These are phyloP conservation scores for Ceratocystiopsis brevicomis DNA, from an alignment of 2,329 filamentous ascomycete species.

Conservation along the genomic window DNA sequence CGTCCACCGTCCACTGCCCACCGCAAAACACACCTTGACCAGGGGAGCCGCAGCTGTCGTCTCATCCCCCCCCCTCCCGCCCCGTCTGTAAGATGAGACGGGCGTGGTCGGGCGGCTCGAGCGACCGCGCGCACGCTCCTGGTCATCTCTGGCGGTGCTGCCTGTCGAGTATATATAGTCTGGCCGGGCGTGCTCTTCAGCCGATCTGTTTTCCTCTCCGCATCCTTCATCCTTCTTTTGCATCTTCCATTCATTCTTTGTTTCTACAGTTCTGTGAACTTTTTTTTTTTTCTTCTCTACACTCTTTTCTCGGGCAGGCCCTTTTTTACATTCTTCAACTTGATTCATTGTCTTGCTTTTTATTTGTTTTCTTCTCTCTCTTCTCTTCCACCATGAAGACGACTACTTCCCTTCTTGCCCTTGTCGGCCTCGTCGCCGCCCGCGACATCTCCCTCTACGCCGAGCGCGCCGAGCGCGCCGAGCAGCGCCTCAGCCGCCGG, in stretches of 20 bases:
- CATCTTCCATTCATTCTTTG: background rate
- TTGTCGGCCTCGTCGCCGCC: slow-evolving; percentile 14
- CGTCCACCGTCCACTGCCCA: too few relatives aligned
- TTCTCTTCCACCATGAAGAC: slow-evolving; percentile 9
- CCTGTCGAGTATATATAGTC: background rate
- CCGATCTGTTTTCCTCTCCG: background rate
- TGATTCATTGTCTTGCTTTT: slow-evolving; percentile 1
- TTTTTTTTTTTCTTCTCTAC: slow-evolving; percentile 3
- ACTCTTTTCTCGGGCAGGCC: slow-evolving; percentile 2
- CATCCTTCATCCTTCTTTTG: background rate
- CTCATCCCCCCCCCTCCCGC: too few relatives aligned
- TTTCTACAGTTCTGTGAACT: slow-evolving; percentile 9
- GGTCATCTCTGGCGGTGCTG: too few relatives aligned
- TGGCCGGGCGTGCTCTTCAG: background rate
- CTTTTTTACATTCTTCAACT: slow-evolving; percentile 4
- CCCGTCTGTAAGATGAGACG: too few relatives aligned
- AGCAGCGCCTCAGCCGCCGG: slow-evolving; percentile 12
- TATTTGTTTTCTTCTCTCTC: background rate
- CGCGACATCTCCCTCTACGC: slow-evolving; percentile 13
- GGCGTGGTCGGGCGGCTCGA: too few relatives aligned
- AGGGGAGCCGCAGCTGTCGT: too few relatives aligned
- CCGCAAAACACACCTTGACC: too few relatives aligned
- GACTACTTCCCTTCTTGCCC: slow-evolving; percentile 13
- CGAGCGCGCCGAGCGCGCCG: background rate
- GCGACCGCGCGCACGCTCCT: too few relatives aligned